Evolutionary conservation across 345 rosid species (phyloP).

Genomic region (Leavenworthia alabamica): DNA sequence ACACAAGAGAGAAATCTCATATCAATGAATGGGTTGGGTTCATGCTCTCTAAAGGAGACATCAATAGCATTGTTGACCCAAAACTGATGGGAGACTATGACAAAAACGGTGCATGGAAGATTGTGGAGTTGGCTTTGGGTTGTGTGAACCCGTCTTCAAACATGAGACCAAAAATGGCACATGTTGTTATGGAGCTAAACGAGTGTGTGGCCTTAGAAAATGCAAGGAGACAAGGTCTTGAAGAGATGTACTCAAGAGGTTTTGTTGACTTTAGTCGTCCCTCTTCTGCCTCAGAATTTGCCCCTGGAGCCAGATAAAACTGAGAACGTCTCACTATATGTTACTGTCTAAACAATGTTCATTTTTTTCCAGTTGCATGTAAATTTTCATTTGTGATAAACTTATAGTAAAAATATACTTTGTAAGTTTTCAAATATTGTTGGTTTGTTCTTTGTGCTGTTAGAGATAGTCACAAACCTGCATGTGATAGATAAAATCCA

Average conservation of each 20-base stretch:
- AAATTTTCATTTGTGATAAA: too few species aligned
- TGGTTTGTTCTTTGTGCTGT: too few species aligned
- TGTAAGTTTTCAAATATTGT: too few species aligned
- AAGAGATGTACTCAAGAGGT: neutral
- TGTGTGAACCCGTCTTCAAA: constrained; percentile 28
- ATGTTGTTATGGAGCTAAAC: too few species aligned
- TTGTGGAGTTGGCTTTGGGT: constrained; percentile 37
- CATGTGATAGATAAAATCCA: too few species aligned
- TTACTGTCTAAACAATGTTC: neutral
- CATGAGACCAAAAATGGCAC: neutral
- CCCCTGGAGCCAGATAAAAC: neutral
- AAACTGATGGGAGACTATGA: constrained; percentile 34
- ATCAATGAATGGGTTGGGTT: constrained; percentile 37
- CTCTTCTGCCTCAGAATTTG: neutral
- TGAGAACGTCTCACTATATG: neutral
- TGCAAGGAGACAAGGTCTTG: too few species aligned
- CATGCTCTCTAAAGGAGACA: constrained; percentile 38
- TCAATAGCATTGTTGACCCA: constrained; percentile 40
- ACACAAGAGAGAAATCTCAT: constrained; percentile 24
- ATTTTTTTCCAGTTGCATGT: too few species aligned
- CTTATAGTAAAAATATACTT: too few species aligned
- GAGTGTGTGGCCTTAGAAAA: neutral
- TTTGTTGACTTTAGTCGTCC: neutral
- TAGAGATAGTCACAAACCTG: too few species aligned
- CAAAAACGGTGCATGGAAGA: constrained; percentile 43